Conservation (phyloP, 495 filamentous ascomycete genomes). For the Trypethelium eluteriae region DNA sequence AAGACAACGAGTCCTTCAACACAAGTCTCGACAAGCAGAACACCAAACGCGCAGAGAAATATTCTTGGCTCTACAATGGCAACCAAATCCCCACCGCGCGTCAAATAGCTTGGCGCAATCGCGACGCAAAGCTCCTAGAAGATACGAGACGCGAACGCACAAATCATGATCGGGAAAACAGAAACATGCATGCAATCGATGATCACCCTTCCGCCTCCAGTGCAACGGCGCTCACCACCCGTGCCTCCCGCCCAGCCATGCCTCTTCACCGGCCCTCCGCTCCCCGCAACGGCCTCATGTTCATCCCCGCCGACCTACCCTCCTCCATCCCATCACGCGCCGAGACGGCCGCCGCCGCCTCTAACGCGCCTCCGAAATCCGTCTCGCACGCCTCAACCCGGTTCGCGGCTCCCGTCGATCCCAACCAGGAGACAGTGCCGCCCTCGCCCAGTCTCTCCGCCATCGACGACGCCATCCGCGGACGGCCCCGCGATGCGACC, state of each 20-base stretch:
- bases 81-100: slow-evolving; percentile 85
- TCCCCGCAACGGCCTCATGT: slow-evolving; percentile 82
- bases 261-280: slow-evolving; percentile 69
- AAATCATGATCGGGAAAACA: slow-evolving; percentile 6
- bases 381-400: slow-evolving; percentile 76
- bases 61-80: slow-evolving; percentile 77
- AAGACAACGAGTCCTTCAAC: slow-evolving; percentile 96
- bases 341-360: slow-evolving; percentile 56
- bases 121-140: slow-evolving; percentile 46
- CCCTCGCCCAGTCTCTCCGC: slow-evolving; percentile 77
- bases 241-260: slow-evolving; percentile 61
- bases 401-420: slow-evolving; percentile 15
- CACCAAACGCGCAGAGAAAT: slow-evolving; percentile 66
- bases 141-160: slow-evolving; percentile 23
- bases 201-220: slow-evolving; percentile 4
- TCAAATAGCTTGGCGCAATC: slow-evolving; percentile 70
- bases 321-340: slow-evolving; percentile 60
- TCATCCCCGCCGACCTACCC: slow-evolving; percentile 43
- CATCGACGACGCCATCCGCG: slow-evolving; percentile 78
- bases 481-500: slow-evolving; percentile 49
- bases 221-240: slow-evolving; percentile 22
- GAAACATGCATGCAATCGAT: background rate
- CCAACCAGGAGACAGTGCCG: slow-evolving; percentile 42
- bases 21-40: slow-evolving; percentile 88
- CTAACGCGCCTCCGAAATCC: slow-evolving; percentile 65